Evolutionary conservation across 768 basidiomycete genomes (phyloP), one percentile per base, ranked within the genome.

Genomic region (Psilocybe tampanensis): DNA sequence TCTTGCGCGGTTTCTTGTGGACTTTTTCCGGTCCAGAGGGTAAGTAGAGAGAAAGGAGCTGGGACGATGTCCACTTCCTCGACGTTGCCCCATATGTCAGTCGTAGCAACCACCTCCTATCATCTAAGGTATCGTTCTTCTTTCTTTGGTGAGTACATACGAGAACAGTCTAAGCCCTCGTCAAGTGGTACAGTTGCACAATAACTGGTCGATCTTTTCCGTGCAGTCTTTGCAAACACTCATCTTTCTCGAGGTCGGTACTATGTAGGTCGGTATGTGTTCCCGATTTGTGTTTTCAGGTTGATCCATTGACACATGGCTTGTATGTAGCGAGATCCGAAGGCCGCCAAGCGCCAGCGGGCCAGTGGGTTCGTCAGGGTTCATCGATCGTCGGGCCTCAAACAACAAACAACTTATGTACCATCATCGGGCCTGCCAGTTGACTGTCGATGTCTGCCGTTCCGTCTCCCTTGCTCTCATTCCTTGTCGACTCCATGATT

Each of bases 251-350:
- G n/a, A n/a, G n/a, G n/a, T n/a, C n/a, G n/a, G n/a, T n/a, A n/a
- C n/a, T n/a, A n/a, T n/a, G 24, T 56, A 36, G 44, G 48, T 49
- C 44, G 52, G 39, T 19, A 15, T 22, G 2, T 13, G 6, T 48
- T 29, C 56, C 52, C 57, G 51, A 54, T 58, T 41, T 60, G 47
- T 60, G 45, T 48, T 48, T 48, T 19, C 18, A 29, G 9, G n/a
- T 48, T 48, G 47, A 48, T 48, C 47, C 47, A 32, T 48, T 24
- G 22, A 45, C 44, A 23, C 47, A 48, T 48, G 47, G 29, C 44
- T 26, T 32, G 15, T 33, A n/a, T 3, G 36, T 5, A 29, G 15
- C 44, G 23, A 47, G 24, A n/a, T 32, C 47, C 47, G 47, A 48
- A 48, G 4, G 4, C 36, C 36, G 36, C 36, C 36, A 39, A 39